A percentile compares a stretch with the other conserved stretches of the same genome.
phyloP scores from a whole-genome alignment of 208 protist species.

The Leishmania amazonensis region DNA sequence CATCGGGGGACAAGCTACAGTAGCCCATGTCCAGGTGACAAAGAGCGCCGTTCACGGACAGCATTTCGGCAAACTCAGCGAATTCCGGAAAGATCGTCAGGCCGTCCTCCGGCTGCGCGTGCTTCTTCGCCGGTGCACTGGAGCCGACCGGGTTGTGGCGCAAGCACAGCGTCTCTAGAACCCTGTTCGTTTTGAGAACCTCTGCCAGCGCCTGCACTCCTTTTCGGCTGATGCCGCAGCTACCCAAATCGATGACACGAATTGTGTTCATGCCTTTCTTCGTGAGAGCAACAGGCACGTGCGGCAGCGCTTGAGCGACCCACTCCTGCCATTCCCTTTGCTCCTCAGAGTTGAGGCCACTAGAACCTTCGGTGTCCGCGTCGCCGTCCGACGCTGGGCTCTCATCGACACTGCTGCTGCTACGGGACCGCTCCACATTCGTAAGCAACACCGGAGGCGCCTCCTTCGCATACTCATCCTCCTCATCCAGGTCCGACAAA shows the following conservation, averaged over 20 bases:
- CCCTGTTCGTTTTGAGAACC: constrained; percentile 51
- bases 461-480: constrained; percentile 43
- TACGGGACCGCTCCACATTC: constrained; percentile 26
- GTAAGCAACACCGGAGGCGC: constrained; percentile 36
- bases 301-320: constrained; percentile 16
- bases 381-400: constrained; percentile 9
- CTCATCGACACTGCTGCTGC: constrained; percentile 7
- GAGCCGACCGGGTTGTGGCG: constrained; percentile 73
- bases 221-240: constrained; percentile 61
- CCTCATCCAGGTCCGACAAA: constrained; percentile 30
- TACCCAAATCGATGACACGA: constrained; percentile 64
- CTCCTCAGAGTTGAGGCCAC: constrained; percentile 34
- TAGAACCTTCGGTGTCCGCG: constrained; percentile 14
- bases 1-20: constrained; percentile 53
- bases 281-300: constrained; percentile 16
- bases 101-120: constrained; percentile 24
- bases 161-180: constrained; percentile 66
- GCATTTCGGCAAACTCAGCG: constrained; percentile 39
- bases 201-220: constrained; percentile 57
- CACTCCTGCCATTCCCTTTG: constrained; percentile 23
- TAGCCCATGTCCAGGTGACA: constrained; percentile 69
- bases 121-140: constrained; percentile 9
- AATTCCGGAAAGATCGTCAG: constrained; percentile 44
- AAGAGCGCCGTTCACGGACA: constrained; percentile 57
- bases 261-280: constrained; percentile 70